Conservation (phyloP, 23 red algal species). For the Gracilaria gracilis region DNA sequence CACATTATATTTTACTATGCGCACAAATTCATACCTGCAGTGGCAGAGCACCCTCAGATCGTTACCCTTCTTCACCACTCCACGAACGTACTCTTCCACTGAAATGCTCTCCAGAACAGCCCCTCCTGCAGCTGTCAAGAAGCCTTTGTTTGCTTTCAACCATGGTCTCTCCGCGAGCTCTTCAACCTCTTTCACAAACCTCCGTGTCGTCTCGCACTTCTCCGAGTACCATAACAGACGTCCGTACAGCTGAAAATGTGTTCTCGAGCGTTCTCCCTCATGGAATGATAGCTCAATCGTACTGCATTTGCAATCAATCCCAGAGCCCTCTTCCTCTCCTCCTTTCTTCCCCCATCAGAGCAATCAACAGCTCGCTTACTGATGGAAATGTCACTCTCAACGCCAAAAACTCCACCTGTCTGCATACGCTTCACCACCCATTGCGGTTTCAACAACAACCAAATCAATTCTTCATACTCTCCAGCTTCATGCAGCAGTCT, state of each 20-base stretch:
- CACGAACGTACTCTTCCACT: not conserved
- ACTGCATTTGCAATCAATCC: not conserved
- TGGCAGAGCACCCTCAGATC: not conserved
- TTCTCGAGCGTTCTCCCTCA: not conserved
- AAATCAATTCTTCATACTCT: not conserved
- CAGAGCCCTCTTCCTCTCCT: not conserved
- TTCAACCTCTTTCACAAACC: not conserved
- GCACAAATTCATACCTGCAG: not conserved
- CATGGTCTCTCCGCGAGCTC: not conserved
- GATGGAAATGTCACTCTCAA: not conserved
- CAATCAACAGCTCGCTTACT: not conserved
- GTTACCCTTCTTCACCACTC: not conserved
- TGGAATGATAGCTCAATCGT: not conserved
- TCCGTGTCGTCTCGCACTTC: not conserved
- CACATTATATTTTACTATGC: not conserved
- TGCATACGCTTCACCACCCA: not conserved
- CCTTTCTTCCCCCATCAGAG: not conserved
- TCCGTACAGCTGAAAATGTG: not conserved
- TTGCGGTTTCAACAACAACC: not conserved
- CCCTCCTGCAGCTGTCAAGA: not conserved
- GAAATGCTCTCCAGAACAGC: not conserved
- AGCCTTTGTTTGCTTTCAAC: not conserved
- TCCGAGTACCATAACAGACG: not conserved
- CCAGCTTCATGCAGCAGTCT: not conserved
- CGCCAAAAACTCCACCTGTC: not conserved